Evolutionary conservation across 495 filamentous ascomycete genomes (phyloP), one percentile per base, ranked within the genome.

Genomic region (Neurospora tetraspora): DNA sequence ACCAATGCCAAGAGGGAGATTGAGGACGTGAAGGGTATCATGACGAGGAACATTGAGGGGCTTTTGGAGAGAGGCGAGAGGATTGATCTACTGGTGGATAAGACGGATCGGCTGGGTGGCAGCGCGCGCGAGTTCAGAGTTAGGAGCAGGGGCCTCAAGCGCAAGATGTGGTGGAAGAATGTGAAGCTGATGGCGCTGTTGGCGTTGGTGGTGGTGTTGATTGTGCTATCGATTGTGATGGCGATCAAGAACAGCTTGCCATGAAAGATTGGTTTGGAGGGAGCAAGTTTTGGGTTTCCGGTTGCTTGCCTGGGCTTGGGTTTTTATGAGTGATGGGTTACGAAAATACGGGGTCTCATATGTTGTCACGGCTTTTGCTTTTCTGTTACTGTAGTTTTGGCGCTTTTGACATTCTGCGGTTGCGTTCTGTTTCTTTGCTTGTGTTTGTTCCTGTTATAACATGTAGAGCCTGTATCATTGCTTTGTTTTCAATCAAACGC

Each of bases 101-200:
- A 98, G 89, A 99, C 96, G 73, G 95, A 97, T 79, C 85, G 94
- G 73, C 79, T 98, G 69, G 94, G 94, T 11, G 92, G 91, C 8
- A 93, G 88, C 79, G 93, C 94, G 72, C 86, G 91, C 78, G 94
- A 98, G 83, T 98, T 98, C 79, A 82, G 94, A 70, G 88, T 97
- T n/a, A 83, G 94, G 74, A 94, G 91, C 78, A 85, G 92, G 36
- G 93, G 93, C 0, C 80, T 99, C 80, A 92, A 95, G 84, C 86
- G 96, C 81, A 85, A 89, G 77, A 98, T 98, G 96, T 99, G 96
- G 96, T 99, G 95, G 94, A 99, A 99, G 91, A 99, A 99, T 83
- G 87, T 95, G 23, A 96, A 96, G 82, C 75, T 94, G 78, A 98
- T 98, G 94, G 89, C 89, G 42, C 80, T 99, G 77, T 81, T 99